Evolutionary conservation across 2,329 filamentous ascomycete genomes (phyloP), one percentile per base, ranked within the genome.

Genomic region (Penicillium aurantiogriseum): DNA sequence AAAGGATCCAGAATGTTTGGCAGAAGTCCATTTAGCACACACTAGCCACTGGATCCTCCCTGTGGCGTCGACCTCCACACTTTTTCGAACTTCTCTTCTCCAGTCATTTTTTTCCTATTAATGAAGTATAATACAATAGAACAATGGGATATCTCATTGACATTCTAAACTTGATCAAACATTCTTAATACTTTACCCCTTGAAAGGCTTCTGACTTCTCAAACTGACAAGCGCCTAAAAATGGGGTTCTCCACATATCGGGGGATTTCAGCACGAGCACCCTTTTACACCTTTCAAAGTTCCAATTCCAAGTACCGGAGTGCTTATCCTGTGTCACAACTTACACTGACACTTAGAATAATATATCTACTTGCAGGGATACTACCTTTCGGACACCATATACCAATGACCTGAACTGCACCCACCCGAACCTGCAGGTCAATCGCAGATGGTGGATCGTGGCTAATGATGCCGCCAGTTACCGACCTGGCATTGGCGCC

Each of bases 1-100:
- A 56, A 60, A 62, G 56, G 52, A 53, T 57, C 55, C 56, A 56
- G 58, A 53, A 55, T 54, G 55, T 54, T 51, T 42, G 57, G 45
- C 48, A 42, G 44, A 51, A 54, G 46, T 56, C 54, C 54, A 52
- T 56, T 54, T 51, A 51, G 36, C 54, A 56, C 54, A 35, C 54
- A 56, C 54, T 56, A 56, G 54, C 54, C 54, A 56, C 54, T 47
- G 48, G 49, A 56, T 53, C 40, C 50, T 52, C 50, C 29, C 44
- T 56, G 54, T 56, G 54, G 54, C 54, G 54, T 35, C 9, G 45
- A 21, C 49, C 54, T 53, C 54, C 54, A 53, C 54, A 56, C 49
- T 53, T 47, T 13, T 11, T 7, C 17, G 19, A 47, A 33, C 44
- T 46, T 47, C 15, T 25, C 15, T 19, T n/a, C 45, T 35, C n/a